Conservation (phyloP, 1,139 yeast genomes). For the Taphrina wiesneri region DNA sequence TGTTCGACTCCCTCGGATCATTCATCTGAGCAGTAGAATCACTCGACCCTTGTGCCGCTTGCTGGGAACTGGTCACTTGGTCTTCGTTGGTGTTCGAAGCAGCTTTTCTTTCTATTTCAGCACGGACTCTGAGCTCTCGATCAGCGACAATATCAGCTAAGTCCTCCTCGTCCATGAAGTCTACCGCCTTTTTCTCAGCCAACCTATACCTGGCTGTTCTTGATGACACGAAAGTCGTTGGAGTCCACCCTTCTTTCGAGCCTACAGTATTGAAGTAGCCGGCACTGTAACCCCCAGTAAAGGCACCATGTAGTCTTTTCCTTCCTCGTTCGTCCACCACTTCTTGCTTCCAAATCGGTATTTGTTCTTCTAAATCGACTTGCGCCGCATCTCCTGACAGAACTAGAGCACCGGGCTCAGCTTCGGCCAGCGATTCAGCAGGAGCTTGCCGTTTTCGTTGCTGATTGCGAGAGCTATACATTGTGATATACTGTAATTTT, state of each 20-base stretch:
- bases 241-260: slow-evolving; percentile 46
- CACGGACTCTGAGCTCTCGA: slow-evolving; percentile 33
- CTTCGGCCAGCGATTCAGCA: background rate
- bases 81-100: background rate
- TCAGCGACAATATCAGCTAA: slow-evolving; percentile 41
- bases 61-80: slow-evolving; percentile 5
- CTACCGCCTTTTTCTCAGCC: slow-evolving; percentile 40
- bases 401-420: background rate
- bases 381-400: slow-evolving; percentile 42
- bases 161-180: slow-evolving; percentile 47
- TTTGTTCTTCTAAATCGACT: slow-evolving; percentile 4
- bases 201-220: slow-evolving; percentile 40
- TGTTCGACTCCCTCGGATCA: background rate
- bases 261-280: slow-evolving; percentile 47
- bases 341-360: slow-evolving; percentile 38
- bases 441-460: background rate
- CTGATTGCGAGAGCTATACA: background rate
- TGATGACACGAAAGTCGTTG: slow-evolving; percentile 42
- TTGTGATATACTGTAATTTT: too few species aligned
- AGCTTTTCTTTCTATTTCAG: slow-evolving; percentile 12
- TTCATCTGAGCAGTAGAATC: background rate
- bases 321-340: slow-evolving; percentile 41
- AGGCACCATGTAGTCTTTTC: slow-evolving; percentile 46
- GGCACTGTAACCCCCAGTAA: slow-evolving; percentile 47
- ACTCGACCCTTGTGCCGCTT: background rate